These are phyloP conservation scores for Neonectria punicea DNA, from an alignment of 2,329 filamentous ascomycete genomes.

Conservation along the genomic window DNA sequence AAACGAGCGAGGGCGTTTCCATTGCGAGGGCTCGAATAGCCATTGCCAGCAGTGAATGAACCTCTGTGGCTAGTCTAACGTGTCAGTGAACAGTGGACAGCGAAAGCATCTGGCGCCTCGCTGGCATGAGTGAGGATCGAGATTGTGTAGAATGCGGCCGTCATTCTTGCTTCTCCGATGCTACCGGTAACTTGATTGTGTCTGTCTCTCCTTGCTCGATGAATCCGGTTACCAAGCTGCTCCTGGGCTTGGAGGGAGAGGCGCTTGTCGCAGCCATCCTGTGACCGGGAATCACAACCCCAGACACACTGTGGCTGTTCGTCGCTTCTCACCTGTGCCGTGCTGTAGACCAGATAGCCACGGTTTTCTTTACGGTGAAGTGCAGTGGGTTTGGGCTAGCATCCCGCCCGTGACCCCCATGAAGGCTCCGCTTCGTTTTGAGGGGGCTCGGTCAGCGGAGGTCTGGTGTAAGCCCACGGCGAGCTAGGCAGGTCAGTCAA, in stretches of 20 bases:
- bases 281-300: conserved; percentile 31
- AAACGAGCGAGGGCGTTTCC: conserved; percentile 17
- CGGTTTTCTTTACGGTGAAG: conserved; percentile 15
- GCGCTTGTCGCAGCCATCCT: conserved; percentile 27
- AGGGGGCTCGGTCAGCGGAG: background rate
- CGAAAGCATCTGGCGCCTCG: background rate
- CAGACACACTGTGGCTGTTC: conserved; percentile 10
- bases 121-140: conserved; percentile 9
- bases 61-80: conserved; percentile 1
- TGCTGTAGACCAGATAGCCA: background rate
- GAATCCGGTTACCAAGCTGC: conserved; percentile 27
- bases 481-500: background rate
- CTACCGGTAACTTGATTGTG: too few relatives aligned
- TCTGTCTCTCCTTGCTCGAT: conserved; percentile 26
- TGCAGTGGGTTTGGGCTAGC: conserved; percentile 7
- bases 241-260: conserved; percentile 11
- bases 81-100: conserved; percentile 9
- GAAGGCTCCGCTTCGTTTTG: background rate
- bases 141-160: conserved; percentile 12
- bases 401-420: conserved; percentile 9
- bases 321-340: conserved; percentile 3
- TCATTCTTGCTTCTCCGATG: conserved; percentile 3
- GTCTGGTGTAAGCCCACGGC: background rate
- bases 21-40: conserved; percentile 11
- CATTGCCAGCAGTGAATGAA: conserved; percentile 3